Evolutionary conservation across 306 rosid species (phyloP).

Genomic region (Cicer judaicum): DNA sequence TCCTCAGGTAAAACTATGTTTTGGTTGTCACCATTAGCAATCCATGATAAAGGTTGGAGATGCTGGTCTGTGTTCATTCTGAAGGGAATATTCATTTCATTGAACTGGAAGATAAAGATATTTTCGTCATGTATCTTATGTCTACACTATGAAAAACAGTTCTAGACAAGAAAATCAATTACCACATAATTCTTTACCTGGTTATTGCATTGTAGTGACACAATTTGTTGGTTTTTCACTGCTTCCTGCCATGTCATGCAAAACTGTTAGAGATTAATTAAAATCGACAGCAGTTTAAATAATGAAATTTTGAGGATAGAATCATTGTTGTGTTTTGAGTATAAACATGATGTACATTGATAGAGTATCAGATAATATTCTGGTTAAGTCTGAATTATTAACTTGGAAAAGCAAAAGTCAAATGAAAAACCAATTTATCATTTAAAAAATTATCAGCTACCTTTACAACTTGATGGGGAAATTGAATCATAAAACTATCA

Average conservation of each 20-base stretch:
- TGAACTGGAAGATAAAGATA: constrained; percentile 60
- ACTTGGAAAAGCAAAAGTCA: neutral
- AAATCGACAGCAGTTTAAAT: neutral
- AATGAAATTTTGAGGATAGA: neutral
- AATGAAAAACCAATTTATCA: too few species aligned
- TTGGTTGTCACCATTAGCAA: constrained; percentile 54
- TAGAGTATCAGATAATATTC: neutral
- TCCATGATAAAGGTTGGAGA: constrained; percentile 73
- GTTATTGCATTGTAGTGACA: constrained; percentile 69
- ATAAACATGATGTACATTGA: neutral
- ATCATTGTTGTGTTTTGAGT: neutral
- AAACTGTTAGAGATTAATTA: neutral
- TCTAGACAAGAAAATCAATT: neutral
- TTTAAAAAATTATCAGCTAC: too few species aligned
- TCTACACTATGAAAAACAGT: neutral
- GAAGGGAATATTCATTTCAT: constrained; percentile 67
- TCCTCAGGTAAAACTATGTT: constrained; percentile 57
- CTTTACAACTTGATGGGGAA: too few species aligned
- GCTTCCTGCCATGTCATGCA: constrained; percentile 50
- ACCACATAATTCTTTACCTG: constrained; percentile 59
- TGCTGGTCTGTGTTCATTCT: constrained; percentile 68
- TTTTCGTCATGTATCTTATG: constrained; percentile 10
- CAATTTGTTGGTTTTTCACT: constrained; percentile 73
- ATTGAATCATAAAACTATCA: too few species aligned
- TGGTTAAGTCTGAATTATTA: neutral